phyloP scores from a whole-genome alignment of 164 flowering plant genomes.

The Magnolia kwangsiensis region DNA sequence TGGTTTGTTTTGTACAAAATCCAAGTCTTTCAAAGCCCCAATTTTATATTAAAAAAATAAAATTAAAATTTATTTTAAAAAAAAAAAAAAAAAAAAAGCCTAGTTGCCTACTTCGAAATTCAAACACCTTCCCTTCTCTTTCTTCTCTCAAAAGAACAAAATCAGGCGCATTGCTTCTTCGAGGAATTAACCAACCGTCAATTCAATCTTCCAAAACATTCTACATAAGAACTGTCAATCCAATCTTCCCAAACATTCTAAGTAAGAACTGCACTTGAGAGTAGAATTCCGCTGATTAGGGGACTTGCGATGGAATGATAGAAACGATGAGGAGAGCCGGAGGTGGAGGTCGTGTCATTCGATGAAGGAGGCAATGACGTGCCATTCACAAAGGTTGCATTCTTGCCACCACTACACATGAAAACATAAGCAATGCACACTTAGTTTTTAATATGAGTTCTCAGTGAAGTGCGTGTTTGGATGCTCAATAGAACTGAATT shows the following conservation, averaged over 20 bases:
- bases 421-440: not conserved
- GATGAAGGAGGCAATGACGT: conserved; percentile 65
- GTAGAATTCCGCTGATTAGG: conserved; percentile 25
- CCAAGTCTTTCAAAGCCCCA: not conserved
- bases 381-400: conserved; percentile 46
- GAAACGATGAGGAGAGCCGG: conserved; percentile 11
- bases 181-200: too few species aligned
- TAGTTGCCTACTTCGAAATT: not conserved
- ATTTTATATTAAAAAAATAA: too few species aligned
- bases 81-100: too few species aligned
- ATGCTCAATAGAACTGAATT: not conserved
- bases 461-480: not conserved
- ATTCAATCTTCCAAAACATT: not conserved
- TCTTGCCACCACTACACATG: conserved; percentile 50
- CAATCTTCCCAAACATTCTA: conserved; percentile 8
- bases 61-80: too few species aligned
- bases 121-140: not conserved
- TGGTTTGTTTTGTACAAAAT: conserved; percentile 3
- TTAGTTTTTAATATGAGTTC: too few species aligned
- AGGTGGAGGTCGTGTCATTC: conserved; percentile 46
- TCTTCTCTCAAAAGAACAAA: conserved; percentile 8
- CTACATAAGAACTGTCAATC: not conserved
- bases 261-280: conserved; percentile 35
- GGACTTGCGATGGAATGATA: conserved; percentile 17
- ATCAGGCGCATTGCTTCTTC: not conserved